phyloP scores from a whole-genome alignment of 2,329 filamentous ascomycete genomes.

The Pyricularia grisea region DNA sequence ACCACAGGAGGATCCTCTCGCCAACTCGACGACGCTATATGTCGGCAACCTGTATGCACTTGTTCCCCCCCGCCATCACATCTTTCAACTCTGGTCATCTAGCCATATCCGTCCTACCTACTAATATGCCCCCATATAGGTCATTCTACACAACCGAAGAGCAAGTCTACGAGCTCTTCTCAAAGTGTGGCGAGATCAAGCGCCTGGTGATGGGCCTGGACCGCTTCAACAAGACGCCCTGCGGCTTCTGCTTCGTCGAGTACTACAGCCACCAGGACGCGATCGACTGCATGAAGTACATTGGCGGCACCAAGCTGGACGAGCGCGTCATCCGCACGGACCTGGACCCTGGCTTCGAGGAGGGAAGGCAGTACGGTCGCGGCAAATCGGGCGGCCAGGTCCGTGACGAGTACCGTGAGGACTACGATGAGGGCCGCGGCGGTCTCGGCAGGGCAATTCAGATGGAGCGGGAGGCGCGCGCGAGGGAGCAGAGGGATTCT shows the following conservation, averaged over 20 bases:
- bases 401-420: constrained; percentile 92
- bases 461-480: constrained; percentile 29
- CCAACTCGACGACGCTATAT: constrained; percentile 87
- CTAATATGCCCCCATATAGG: constrained; percentile 30
- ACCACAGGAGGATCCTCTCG: constrained; percentile 69
- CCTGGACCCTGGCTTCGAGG: constrained; percentile 88
- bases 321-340: constrained; percentile 95
- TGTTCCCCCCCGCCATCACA: constrained; percentile 1
- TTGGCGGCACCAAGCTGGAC: constrained; percentile 95
- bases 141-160: constrained; percentile 99
- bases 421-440: constrained; percentile 90
- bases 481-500: constrained; percentile 17
- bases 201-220: constrained; percentile 96
- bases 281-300: constrained; percentile 96
- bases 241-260: constrained; percentile 98
- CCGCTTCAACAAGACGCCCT: constrained; percentile 93
- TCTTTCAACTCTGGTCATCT: not conserved
- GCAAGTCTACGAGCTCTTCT: constrained; percentile 95
- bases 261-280: constrained; percentile 98
- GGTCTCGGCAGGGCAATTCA: constrained; percentile 75
- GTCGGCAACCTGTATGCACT: constrained; percentile 79
- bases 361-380: constrained; percentile 90
- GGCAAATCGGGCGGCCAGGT: constrained; percentile 96
- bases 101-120: constrained; percentile 3
- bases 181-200: constrained; percentile 96